Conservation (phyloP, 1,139 yeast species). For the Arxiozyma slooffiae region DNA sequence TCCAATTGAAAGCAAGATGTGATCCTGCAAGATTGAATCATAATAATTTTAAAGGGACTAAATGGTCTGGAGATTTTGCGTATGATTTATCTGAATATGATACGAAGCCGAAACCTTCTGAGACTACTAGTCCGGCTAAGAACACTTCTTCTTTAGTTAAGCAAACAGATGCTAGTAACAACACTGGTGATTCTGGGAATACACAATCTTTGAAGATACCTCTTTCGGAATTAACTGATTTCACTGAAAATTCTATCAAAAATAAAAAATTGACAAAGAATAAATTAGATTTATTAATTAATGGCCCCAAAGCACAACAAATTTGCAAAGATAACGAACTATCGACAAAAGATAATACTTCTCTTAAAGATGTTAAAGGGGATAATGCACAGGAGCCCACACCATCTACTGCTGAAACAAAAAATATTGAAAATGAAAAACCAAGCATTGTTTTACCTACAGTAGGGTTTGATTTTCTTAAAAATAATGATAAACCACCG, state of each 20-base stretch:
- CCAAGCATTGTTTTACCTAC: slow-evolving; percentile 19
- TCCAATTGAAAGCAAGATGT: not conserved
- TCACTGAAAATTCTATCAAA: not conserved
- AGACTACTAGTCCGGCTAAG: not conserved
- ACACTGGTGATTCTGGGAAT: not conserved
- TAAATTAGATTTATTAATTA: slow-evolving; percentile 8
- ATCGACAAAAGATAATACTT: not conserved
- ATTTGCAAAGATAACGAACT: not conserved
- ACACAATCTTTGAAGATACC: not conserved
- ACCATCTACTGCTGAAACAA: not conserved
- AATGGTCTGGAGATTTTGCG: slow-evolving; percentile 26
- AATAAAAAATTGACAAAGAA: slow-evolving; percentile 3
- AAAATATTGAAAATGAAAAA: not conserved
- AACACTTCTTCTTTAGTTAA: not conserved
- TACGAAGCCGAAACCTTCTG: not conserved
- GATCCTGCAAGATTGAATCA: not conserved
- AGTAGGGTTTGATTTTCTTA: slow-evolving; percentile 25
- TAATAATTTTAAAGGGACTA: slow-evolving; percentile 12
- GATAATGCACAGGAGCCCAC: not conserved
- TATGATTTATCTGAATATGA: slow-evolving; percentile 13
- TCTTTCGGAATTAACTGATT: not conserved
- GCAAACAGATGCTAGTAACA: not conserved
- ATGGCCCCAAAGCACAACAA: slow-evolving; percentile 5
- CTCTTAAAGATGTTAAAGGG: not conserved
- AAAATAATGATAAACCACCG: slow-evolving; percentile 16